Percentiles rank a stretch among this genome's conserved stretches.
Evolutionary conservation across 371 early-diverging fungal species (phyloP).

Genomic region (Mucor lusitanicus): DNA sequence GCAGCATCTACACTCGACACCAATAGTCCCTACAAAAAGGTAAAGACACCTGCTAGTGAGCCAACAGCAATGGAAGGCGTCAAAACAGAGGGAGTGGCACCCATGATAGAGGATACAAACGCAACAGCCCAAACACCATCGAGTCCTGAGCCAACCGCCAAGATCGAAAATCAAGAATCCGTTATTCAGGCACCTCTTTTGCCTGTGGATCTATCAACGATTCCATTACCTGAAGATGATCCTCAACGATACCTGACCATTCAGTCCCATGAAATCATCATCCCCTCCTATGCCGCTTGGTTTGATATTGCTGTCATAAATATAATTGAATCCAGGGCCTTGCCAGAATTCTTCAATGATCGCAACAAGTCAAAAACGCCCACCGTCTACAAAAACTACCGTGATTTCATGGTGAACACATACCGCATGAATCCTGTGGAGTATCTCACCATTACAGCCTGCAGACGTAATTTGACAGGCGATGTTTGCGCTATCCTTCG

Average conservation of each 20-base stretch:
- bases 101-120: not conserved
- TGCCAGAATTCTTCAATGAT: conserved; percentile 93
- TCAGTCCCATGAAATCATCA: conserved; percentile 75
- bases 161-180: not conserved
- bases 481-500: conserved; percentile 96
- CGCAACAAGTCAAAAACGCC: conserved; percentile 90
- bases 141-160: not conserved
- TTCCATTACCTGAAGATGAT: conserved; percentile 53
- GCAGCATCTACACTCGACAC: not conserved
- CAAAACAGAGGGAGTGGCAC: conserved; percentile 14
- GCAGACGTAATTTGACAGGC: conserved; percentile 88
- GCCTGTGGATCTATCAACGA: conserved; percentile 18
- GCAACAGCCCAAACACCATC: not conserved
- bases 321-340: conserved; percentile 79
- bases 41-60: conserved; percentile 14
- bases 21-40: conserved; percentile 14
- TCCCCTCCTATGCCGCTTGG: conserved; percentile 94
- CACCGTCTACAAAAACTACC: conserved; percentile 85
- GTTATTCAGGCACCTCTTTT: not conserved
- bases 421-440: conserved; percentile 92
- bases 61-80: not conserved
- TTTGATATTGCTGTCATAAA: conserved; percentile 77
- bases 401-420: conserved; percentile 95
- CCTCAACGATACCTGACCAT: conserved; percentile 64
- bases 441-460: conserved; percentile 93